These are phyloP conservation scores for Rhododendron molle DNA, from an alignment of 148 eudicot species.

Conservation along the genomic window DNA sequence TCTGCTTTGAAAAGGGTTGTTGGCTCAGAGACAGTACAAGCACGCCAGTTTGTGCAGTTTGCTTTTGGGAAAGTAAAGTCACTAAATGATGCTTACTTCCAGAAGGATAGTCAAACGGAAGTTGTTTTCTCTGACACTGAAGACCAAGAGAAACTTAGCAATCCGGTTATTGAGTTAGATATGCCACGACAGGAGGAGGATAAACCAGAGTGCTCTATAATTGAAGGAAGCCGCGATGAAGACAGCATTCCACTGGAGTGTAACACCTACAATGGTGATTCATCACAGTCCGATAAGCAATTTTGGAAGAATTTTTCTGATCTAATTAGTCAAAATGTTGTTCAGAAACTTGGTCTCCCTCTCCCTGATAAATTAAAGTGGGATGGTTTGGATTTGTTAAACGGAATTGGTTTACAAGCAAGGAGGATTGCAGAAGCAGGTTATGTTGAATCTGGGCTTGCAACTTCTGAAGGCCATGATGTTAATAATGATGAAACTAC, in stretches of 20 bases:
- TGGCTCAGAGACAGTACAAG: conserved; percentile 88
- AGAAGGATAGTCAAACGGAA: conserved; percentile 36
- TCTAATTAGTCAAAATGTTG: conserved; percentile 60
- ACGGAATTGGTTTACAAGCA: conserved; percentile 62
- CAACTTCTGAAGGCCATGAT: conserved; percentile 45
- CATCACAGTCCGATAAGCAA: conserved; percentile 45
- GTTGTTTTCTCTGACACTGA: conserved; percentile 18
- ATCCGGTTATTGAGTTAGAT: conserved; percentile 29
- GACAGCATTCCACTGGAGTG: conserved; percentile 13
- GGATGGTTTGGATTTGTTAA: conserved; percentile 78
- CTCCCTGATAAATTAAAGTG: conserved; percentile 75
- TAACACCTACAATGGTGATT: conserved; percentile 12
- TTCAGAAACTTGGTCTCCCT: conserved; percentile 71
- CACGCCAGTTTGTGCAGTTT: conserved; percentile 84
- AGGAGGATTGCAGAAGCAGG: conserved; percentile 63
- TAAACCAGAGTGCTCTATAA: conserved; percentile 27
- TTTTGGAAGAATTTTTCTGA: conserved; percentile 81
- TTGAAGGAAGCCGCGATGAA: conserved; percentile 17
- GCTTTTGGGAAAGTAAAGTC: conserved; percentile 80
- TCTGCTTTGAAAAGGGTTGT: conserved; percentile 65
- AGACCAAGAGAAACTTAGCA: conserved; percentile 18
- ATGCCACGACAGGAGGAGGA: conserved; percentile 14
- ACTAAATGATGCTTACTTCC: conserved; percentile 65
- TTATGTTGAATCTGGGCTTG: conserved; percentile 93
- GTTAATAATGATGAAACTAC: conserved; percentile 24